phyloP scores from a whole-genome alignment of 495 filamentous ascomycete genomes.

The Talaromyces proteolyticus region DNA sequence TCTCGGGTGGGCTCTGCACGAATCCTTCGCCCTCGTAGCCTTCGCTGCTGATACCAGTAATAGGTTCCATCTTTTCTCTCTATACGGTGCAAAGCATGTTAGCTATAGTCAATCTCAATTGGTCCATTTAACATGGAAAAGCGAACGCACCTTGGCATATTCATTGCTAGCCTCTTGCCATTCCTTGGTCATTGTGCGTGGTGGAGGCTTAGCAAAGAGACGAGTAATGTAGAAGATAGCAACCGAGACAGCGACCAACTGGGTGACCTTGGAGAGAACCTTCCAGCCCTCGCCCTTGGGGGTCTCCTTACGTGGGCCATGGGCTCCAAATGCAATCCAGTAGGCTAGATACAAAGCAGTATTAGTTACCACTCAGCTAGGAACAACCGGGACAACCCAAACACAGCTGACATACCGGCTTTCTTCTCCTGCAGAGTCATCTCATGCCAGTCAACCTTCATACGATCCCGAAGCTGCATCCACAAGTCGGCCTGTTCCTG shows the following conservation, averaged over 20 bases:
- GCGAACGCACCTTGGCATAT: conserved; percentile 69
- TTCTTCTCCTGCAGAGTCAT: conserved; percentile 96
- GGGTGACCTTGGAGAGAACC: conserved; percentile 61
- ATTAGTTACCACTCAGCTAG: background rate
- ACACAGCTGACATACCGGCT: conserved; percentile 67
- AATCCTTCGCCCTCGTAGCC: conserved; percentile 76
- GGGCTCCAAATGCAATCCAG: conserved; percentile 96
- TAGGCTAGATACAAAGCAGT: conserved; percentile 64
- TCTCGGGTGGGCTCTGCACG: conserved; percentile 61
- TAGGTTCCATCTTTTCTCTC: conserved; percentile 82
- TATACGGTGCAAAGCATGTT: conserved; percentile 29
- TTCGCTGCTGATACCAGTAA: conserved; percentile 78
- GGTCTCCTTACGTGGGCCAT: conserved; percentile 77
- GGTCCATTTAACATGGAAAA: conserved; percentile 5
- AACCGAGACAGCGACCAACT: conserved; percentile 55
- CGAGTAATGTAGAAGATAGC: conserved; percentile 61
- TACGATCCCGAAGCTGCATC: conserved; percentile 95
- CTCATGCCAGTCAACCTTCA: conserved; percentile 96
- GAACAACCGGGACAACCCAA: background rate
- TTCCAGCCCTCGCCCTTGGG: conserved; percentile 78
- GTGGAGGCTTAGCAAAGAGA: conserved; percentile 57
- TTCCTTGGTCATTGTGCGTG: conserved; percentile 89
- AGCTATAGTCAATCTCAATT: too few relatives aligned
- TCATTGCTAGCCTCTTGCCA: conserved; percentile 91
- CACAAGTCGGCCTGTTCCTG: conserved; percentile 98